phyloP scores from a whole-genome alignment of 768 basidiomycete genomes.

The Pulveroboletus sp. region DNA sequence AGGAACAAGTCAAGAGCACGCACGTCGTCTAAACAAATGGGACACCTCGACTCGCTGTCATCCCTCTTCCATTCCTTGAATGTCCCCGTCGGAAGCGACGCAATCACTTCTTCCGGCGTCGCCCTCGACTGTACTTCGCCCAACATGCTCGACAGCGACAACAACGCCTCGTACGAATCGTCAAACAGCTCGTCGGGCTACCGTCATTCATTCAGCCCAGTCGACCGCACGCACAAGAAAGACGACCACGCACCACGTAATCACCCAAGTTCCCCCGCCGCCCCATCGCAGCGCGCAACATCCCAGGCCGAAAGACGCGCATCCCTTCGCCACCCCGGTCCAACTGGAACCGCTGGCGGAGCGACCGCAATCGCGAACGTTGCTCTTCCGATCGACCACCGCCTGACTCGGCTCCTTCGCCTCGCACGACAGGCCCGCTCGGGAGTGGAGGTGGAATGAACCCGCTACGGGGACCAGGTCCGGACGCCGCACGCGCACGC shows the following conservation, averaged over 20 bases:
- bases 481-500: constrained; percentile 7
- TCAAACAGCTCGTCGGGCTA: constrained; percentile 78
- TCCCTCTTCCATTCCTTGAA: constrained; percentile 67
- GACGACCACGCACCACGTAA: constrained; percentile 46
- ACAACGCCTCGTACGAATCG: constrained; percentile 65
- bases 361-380: constrained; percentile 21
- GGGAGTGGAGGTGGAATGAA: constrained; percentile 2
- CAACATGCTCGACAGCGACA: constrained; percentile 53
- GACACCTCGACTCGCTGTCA: constrained; percentile 71
- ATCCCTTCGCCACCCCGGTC: constrained; percentile 21
- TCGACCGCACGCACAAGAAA: not conserved
- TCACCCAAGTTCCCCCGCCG: constrained; percentile 36
- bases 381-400: constrained; percentile 14
- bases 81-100: constrained; percentile 52
- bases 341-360: constrained; percentile 29
- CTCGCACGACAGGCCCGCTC: not conserved
- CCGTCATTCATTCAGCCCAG: too few relatives aligned
- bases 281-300: constrained; percentile 21
- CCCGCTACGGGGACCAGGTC: constrained; percentile 10
- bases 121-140: constrained; percentile 67
- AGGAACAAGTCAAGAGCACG: constrained; percentile 26
- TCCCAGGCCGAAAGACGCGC: constrained; percentile 20
- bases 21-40: constrained; percentile 84
- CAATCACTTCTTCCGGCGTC: constrained; percentile 59
- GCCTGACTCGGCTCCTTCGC: too few relatives aligned